These are phyloP conservation scores for Globisporangium lucens DNA, from an alignment of 352 stramenopile species.

Conservation along the genomic window DNA sequence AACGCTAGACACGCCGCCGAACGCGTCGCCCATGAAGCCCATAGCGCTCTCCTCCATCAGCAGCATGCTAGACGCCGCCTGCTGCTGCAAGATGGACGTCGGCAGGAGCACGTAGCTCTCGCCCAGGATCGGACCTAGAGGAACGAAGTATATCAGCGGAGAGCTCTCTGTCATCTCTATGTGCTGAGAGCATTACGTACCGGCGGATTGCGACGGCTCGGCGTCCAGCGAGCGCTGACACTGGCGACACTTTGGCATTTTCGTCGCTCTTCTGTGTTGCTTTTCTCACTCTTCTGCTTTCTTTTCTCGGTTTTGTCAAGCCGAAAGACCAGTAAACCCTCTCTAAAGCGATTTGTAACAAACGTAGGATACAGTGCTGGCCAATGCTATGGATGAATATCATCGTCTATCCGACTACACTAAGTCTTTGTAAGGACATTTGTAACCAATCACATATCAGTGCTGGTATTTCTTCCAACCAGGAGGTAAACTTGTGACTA, in stretches of 20 bases:
- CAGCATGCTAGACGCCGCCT: conserved; percentile 36
- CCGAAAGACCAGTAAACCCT: neutral
- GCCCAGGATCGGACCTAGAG: conserved; percentile 32
- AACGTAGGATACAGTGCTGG: neutral
- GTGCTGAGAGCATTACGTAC: conserved; percentile 12
- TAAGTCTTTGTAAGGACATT: too few relatives aligned
- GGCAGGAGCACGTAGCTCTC: conserved; percentile 79
- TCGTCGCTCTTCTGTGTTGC: neutral
- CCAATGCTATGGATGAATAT: too few relatives aligned
- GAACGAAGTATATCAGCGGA: conserved; percentile 2
- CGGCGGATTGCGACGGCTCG: conserved; percentile 30
- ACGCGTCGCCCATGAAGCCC: conserved; percentile 10
- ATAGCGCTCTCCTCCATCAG: conserved; percentile 33
- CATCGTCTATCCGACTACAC: too few relatives aligned
- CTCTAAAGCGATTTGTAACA: neutral
- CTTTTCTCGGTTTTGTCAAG: neutral
- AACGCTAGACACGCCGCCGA: conserved; percentile 23
- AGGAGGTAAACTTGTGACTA: too few relatives aligned
- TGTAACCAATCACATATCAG: too few relatives aligned
- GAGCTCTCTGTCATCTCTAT: neutral
- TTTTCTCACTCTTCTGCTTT: neutral
- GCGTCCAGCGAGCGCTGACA: conserved; percentile 28
- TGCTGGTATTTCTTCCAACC: too few relatives aligned
- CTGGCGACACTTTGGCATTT: conserved; percentile 26
- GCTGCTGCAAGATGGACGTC: conserved; percentile 38